Base-by-base conservation (phyloP, 1,139 yeast genomes). In the Sugiyamaella pinicola region DNA sequence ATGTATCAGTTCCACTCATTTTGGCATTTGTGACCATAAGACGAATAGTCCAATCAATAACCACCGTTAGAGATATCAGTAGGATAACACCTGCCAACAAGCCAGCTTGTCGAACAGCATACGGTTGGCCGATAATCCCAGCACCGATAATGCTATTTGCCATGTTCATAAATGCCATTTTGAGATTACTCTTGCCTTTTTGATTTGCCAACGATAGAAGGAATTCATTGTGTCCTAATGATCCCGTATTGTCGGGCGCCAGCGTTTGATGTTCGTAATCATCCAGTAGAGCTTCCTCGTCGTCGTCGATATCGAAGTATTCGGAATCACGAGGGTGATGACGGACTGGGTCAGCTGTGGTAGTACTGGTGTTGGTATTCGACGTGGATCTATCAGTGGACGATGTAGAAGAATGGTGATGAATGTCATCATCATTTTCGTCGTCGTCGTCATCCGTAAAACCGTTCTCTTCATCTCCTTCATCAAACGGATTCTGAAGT, bases 121-220 rank as follows among this genome's bases (percentile, higher is more conserved):
- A 87, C 1, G 98, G 95, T 62, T 90, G 95, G 1, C 97, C 96
- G 42, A 91, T 89, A 49, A 93, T 88, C 1, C 97, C 97, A 0
- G 98, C 97, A 0, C 98, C 98, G 12, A 91, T 75, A 55, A 90
- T 91, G 13, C 72, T 85, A 69, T 91, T 91, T 19, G 97, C 95
- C 96, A 91, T 90, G 69, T 91, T 91, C 95, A 91, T 87, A 64
- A 91, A 90, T 10, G 97, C 97, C 90, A 87, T 86, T 57, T 79
- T 79, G 79, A 90, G 77, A 57, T 74, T 78, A n/a, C 74, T 69
- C 55, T 72, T 72, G 49, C 63, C 66, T 17, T 21, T 46, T 44
- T 76, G 67, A 17, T 61, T 62, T 22, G 69, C 62, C 37, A 68
- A 54, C 15, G 58, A 54, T 35, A 56, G 58, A 24, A 66, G 55